phyloP scores from a whole-genome alignment of 2,329 filamentous ascomycete genomes.

The Colletotrichum tamarilloi region DNA sequence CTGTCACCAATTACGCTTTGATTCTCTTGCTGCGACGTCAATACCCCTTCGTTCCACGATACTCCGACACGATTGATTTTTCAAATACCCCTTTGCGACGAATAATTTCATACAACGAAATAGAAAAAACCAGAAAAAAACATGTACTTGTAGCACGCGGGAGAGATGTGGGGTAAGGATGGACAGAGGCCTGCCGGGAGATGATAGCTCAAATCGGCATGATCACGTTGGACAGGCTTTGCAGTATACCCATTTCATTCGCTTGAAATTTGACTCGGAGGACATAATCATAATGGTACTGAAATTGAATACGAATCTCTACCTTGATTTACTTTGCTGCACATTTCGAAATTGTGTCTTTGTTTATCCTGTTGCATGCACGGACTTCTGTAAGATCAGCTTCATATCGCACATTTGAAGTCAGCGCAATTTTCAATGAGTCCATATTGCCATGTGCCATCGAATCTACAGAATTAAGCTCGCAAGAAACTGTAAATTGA shows the following conservation, averaged over 20 bases:
- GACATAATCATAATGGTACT: constrained; percentile 16
- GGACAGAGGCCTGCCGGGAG: constrained; percentile 8
- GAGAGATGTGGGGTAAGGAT: background rate
- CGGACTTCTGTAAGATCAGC: too few species aligned
- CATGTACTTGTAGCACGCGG: constrained; percentile 18
- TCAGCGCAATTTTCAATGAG: too few species aligned
- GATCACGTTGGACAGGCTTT: constrained; percentile 15
- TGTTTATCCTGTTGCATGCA: background rate
- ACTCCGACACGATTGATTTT: constrained; percentile 19
- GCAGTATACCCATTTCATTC: constrained; percentile 18
- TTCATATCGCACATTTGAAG: too few species aligned
- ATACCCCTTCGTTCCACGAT: constrained; percentile 16
- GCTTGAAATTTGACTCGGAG: background rate
- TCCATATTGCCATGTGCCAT: too few species aligned
- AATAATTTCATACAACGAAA: background rate
- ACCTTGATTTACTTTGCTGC: background rate
- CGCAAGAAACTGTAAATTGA: too few species aligned
- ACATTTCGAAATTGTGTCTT: background rate
- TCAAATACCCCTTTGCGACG: constrained; percentile 28
- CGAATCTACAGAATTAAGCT: too few species aligned
- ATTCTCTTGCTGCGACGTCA: background rate
- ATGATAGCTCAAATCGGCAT: constrained; percentile 25
- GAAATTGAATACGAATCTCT: background rate
- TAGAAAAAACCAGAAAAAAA: background rate
- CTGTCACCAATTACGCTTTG: constrained; percentile 3